Base-by-base conservation (phyloP, 1,284 basidiomycete species). In the Ustilago hordei region DNA sequence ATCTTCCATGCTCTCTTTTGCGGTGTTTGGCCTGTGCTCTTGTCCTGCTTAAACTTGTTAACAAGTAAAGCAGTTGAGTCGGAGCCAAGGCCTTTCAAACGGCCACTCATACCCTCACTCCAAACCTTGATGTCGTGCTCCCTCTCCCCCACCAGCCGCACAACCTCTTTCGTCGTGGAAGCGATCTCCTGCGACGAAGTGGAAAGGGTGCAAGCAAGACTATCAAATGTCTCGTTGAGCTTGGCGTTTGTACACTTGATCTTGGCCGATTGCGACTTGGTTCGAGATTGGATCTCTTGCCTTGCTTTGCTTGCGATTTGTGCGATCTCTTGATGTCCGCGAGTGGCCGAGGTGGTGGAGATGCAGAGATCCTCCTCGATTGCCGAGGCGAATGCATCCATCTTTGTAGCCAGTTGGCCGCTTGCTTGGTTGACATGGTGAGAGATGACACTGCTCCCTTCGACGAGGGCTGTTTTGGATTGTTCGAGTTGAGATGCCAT, bases 1-100 rank as follows among this genome's bases (percentile, higher is more conserved):
- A 77, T 47, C 54, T 69, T 62, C 69, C 69, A 78, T 19, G 38
- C 60, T 13, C 67, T 72, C 53, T 81, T 81, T 58, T 77, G 74
- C 36, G 81, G 81, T 28, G 82, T 84, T n/a, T 68, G 60, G 13
- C 79, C 81, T 11, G 82, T 81, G 23, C 78, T 60, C 36, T 45
- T 66, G 39, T 80, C 66, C 48, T 67, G 45, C 31, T 60, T 65
- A 15, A 67, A 64, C n/a, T 50, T 62, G 28, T 59, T 47, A n/a
- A n/a, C 58, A 41, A 71, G 34, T 60, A 75, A 63, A 9, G 55
- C 19, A 4, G 54, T 64, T 34, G 75, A 74, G 41, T 76, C 74
- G 7, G 59, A 45, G 11, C 31, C 38, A 39, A 75, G 52, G 11
- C 41, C 69, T 13, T 48, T 48, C 39, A 76, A 38, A 32, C 55